These are phyloP conservation scores for Alternaria metachromatica DNA, from an alignment of 2,329 filamentous ascomycete genomes.

Conservation along the genomic window DNA sequence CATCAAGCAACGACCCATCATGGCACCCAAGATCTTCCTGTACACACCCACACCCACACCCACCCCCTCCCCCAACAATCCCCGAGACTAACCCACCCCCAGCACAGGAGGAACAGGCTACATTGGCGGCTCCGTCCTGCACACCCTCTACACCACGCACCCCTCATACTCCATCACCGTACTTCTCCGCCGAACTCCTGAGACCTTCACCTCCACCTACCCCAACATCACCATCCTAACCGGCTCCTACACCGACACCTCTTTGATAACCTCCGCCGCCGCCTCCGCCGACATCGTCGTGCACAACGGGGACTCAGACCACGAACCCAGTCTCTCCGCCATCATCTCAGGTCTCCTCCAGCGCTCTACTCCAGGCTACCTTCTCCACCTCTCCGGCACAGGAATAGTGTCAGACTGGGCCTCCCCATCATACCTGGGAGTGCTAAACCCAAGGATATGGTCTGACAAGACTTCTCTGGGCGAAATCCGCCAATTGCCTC, in stretches of 20 bases:
- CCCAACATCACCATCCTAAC: slow-evolving; percentile 57
- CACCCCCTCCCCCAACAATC: no score
- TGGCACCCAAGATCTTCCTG: slow-evolving; percentile 45
- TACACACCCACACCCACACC: slow-evolving; percentile 11
- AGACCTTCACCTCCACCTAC: slow-evolving; percentile 38
- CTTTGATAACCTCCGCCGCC: slow-evolving; percentile 55
- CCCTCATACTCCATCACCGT: slow-evolving; percentile 56
- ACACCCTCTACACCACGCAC: slow-evolving; percentile 53
- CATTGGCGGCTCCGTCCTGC: slow-evolving; percentile 61
- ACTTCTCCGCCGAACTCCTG: slow-evolving; percentile 51
- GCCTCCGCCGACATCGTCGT: slow-evolving; percentile 58
- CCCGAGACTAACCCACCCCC: neutral
- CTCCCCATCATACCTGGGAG: slow-evolving; percentile 38
- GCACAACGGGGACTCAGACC: slow-evolving; percentile 40
- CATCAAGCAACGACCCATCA: neutral
- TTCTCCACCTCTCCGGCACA: slow-evolving; percentile 62
- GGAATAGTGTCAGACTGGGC: slow-evolving; percentile 59
- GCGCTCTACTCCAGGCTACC: slow-evolving; percentile 54
- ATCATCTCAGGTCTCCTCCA: slow-evolving; percentile 59
- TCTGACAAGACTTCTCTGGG: slow-evolving; percentile 62
- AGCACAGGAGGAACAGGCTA: slow-evolving; percentile 62
- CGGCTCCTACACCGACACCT: slow-evolving; percentile 56
- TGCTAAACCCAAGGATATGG: slow-evolving; percentile 55
- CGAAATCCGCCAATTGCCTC: slow-evolving; percentile 61
- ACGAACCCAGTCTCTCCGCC: slow-evolving; percentile 48